phyloP scores from a whole-genome alignment of 352 stramenopile genomes.

The Phytophthora citrophthora region DNA sequence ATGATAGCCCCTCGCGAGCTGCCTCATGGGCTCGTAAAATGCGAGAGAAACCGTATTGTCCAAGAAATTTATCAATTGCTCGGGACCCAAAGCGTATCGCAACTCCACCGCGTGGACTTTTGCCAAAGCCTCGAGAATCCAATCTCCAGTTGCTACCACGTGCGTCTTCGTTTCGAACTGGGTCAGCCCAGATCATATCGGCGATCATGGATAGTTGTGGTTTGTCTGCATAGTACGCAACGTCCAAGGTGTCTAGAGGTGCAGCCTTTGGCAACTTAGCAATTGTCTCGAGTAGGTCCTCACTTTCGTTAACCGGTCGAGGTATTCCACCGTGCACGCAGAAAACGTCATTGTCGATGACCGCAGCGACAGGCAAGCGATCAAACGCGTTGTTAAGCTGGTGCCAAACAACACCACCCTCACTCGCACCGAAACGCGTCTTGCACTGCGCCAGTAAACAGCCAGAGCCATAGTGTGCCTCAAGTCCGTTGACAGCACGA shows the following conservation, averaged over 20 bases:
- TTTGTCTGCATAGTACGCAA: constrained; percentile 42
- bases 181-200: constrained; percentile 74
- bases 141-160: constrained; percentile 26
- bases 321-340: constrained; percentile 98
- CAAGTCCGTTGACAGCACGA: constrained; percentile 94
- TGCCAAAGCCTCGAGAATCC: constrained; percentile 66
- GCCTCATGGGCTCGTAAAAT: constrained; percentile 85
- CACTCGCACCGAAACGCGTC: constrained; percentile 47
- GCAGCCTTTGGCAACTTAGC: constrained; percentile 36
- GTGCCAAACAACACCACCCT: constrained; percentile 93
- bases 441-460: constrained; percentile 75
- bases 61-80: constrained; percentile 69
- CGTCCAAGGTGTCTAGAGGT: constrained; percentile 53
- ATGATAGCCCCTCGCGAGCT: constrained; percentile 81
- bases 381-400: constrained; percentile 94
- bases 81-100: constrained; percentile 79
- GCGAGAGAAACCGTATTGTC: constrained; percentile 54
- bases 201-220: constrained; percentile 55
- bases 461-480: constrained; percentile 60
- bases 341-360: constrained; percentile 99
- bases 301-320: constrained; percentile 88
- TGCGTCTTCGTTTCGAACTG: constrained; percentile 29
- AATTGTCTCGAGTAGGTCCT: constrained; percentile 58
- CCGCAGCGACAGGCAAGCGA: constrained; percentile 93
- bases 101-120: constrained; percentile 58